Percentiles rank a stretch among this genome's conserved stretches.
These are phyloP conservation scores for Limnomonas spitsbergensis DNA, from an alignment of 139 green algal species.

Conservation along the genomic window DNA sequence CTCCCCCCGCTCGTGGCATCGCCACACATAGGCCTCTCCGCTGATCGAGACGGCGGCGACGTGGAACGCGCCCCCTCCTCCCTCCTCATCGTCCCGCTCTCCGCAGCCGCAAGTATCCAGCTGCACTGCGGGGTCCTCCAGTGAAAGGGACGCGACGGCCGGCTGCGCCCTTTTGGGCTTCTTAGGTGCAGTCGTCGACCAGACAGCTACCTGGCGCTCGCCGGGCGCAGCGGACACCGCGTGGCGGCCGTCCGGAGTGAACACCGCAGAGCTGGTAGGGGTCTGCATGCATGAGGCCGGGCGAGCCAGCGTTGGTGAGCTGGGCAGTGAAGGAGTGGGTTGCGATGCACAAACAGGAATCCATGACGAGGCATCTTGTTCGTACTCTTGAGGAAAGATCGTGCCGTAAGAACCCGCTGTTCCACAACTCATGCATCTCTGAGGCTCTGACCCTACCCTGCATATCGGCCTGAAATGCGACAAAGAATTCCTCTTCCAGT, in stretches of 20 bases:
- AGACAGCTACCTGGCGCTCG: constrained; percentile 62
- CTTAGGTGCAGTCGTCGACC: constrained; percentile 32
- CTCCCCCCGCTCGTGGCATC: constrained; percentile 6
- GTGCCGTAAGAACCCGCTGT: too few species aligned
- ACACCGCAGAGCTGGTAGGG: constrained; percentile 35
- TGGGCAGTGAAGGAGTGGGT: too few species aligned
- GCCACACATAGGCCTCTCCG: constrained; percentile 60
- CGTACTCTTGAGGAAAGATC: too few species aligned
- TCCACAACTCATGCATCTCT: too few species aligned
- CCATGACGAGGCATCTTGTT: too few species aligned
- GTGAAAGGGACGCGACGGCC: constrained; percentile 35
- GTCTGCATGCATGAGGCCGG: too few species aligned
- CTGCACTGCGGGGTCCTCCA: constrained; percentile 45
- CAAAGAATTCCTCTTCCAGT: too few species aligned
- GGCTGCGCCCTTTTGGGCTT: constrained; percentile 38
- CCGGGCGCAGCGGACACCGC: constrained; percentile 50
- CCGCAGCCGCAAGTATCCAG: constrained; percentile 14
- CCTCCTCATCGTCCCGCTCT: background rate
- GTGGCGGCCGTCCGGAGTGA: constrained; percentile 41
- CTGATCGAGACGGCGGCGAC: constrained; percentile 45
- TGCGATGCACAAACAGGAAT: too few species aligned
- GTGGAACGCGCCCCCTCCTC: constrained; percentile 32
- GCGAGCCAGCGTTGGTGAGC: too few species aligned
- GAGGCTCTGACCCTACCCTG: too few species aligned
- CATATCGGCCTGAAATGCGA: too few species aligned